Percentiles rank a stretch among this genome's conserved stretches.
Conservation (phyloP, 768 basidiomycete species). For the Russula vinacea region DNA sequence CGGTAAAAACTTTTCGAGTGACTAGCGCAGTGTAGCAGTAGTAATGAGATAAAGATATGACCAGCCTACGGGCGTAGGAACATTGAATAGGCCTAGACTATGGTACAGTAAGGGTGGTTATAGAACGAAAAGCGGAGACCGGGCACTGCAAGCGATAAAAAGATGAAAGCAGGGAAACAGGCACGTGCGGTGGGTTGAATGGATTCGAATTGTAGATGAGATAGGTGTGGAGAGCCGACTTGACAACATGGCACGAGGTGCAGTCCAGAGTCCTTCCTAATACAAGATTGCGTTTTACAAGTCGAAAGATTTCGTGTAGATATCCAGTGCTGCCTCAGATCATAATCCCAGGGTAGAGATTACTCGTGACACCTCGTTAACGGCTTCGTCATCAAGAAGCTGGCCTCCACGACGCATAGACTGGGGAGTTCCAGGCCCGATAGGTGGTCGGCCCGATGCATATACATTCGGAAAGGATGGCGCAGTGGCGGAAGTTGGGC, state of each 20-base stretch:
- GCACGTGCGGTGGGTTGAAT: slow-evolving; percentile 20
- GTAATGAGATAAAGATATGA: slow-evolving; percentile 53
- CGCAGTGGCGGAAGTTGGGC: slow-evolving; percentile 72
- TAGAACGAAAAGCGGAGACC: slow-evolving; percentile 17
- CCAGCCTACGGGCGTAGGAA: slow-evolving; percentile 54
- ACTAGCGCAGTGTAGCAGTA: slow-evolving; percentile 29
- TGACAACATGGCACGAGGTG: slow-evolving; percentile 20
- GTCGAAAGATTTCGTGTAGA: slow-evolving; percentile 24
- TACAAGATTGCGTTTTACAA: slow-evolving; percentile 28
- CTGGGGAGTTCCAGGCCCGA: slow-evolving; percentile 32
- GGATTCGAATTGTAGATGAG: slow-evolving; percentile 26
- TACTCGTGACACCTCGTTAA: slow-evolving; percentile 72
- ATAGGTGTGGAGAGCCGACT: slow-evolving; percentile 18
- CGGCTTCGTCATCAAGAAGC: slow-evolving; percentile 51
- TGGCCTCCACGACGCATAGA: slow-evolving; percentile 35
- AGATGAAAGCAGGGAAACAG: slow-evolving; percentile 26
- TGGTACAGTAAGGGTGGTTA: slow-evolving; percentile 35
- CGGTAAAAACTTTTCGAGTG: slow-evolving; percentile 13
- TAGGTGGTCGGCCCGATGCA: slow-evolving; percentile 44
- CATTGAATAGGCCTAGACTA: slow-evolving; percentile 40
- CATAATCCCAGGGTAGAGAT: slow-evolving; percentile 53
- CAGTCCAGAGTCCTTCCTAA: slow-evolving; percentile 31
- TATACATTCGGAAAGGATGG: slow-evolving; percentile 86
- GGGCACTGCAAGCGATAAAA: slow-evolving; percentile 22
- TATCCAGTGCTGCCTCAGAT: slow-evolving; percentile 20